Base-by-base conservation (phyloP, 2,329 filamentous ascomycete genomes). In the Fusarium robinianum region DNA sequence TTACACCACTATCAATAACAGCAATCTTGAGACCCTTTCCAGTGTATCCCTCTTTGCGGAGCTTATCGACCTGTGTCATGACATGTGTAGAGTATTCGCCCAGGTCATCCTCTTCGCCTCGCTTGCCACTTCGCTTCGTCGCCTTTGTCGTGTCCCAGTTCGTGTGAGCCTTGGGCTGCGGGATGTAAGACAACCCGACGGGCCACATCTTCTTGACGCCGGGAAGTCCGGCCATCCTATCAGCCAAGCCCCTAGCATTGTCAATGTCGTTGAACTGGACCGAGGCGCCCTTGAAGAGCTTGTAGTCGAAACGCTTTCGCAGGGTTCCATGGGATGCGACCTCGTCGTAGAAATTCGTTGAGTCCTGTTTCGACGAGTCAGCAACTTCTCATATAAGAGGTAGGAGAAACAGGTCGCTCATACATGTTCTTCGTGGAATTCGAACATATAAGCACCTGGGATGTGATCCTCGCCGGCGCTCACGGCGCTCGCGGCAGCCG, bases 31-130 rank as follows among this genome's bases (percentile, higher is more conserved):
- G 67, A 10, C 77, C 77, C 53, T 72, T 71, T 24, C 78, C 78
- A 0, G 69, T 74, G 41, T 74, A 52, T 1, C 76, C 77, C 45
- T 73, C 62, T 9, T 70, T 72, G 21, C 69, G 70, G 24, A 81
- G 67, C 69, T 75, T 73, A 60, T 79, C 73, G 12, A 81, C 72
- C 63, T 80, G 77, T 3, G 77, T 79, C 76, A 79, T 79, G 48
- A 77, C 57, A 38, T 81, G 78, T 2, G 77, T 71, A n/a, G 71
- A 66, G 46, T 74, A 77, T 1, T 63, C 69, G 44, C 76, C 72
- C 3, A 51, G 49, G 0, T n/a, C 31, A 5, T 25, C 18, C 5
- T 49, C 41, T 8, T 63, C 53, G 11, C 40, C 44, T 5, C 18
- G 35, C 5, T 41, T 37, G 5, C 7, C 49, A 51, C 18, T 54